Conservation (phyloP, 441 rosid species). For the Pelargonium fulgidum region DNA sequence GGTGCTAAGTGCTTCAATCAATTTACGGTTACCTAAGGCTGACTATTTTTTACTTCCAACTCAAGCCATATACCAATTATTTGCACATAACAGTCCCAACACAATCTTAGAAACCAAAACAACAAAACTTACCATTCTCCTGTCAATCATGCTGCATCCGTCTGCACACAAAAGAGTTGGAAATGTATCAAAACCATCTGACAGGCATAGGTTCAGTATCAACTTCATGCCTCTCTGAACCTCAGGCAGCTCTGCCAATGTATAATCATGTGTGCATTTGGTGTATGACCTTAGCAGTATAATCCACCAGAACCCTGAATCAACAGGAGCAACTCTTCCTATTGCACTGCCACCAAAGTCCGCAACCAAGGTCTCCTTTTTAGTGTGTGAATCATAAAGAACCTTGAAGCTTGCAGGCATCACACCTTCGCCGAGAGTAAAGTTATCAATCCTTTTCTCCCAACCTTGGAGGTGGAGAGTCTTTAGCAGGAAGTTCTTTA, state of each 20-base stretch:
- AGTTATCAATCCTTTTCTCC: conserved; percentile 89
- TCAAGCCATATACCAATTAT: not conserved
- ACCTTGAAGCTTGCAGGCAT: conserved; percentile 98
- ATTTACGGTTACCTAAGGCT: not conserved
- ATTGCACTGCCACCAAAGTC: conserved; percentile 95
- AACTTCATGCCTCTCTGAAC: conserved; percentile 93
- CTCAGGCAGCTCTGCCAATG: conserved; percentile 87
- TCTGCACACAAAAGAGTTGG: conserved; percentile 96
- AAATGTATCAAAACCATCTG: conserved; percentile 88
- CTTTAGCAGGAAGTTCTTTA: conserved; percentile 74
- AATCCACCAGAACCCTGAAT: conserved; percentile 98
- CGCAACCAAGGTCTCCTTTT: conserved; percentile 71
- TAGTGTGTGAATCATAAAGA: conserved; percentile 67
- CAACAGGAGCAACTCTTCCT: conserved; percentile 95
- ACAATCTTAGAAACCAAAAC: not conserved
- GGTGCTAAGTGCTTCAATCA: too few species aligned
- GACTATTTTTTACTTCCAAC: not conserved
- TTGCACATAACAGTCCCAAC: not conserved
- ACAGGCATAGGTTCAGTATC: conserved; percentile 70
- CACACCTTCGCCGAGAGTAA: conserved; percentile 91
- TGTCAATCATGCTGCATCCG: conserved; percentile 96
- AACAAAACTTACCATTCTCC: conserved; percentile 72
- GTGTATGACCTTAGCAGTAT: conserved; percentile 84
- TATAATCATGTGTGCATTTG: conserved; percentile 73
- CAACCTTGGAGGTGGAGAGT: conserved; percentile 84